A percentile compares a stretch with the other conserved stretches of the same genome.
These are phyloP conservation scores for Ceratobasidium sp. DNA, from an alignment of 1,284 basidiomycete genomes.

Conservation along the genomic window DNA sequence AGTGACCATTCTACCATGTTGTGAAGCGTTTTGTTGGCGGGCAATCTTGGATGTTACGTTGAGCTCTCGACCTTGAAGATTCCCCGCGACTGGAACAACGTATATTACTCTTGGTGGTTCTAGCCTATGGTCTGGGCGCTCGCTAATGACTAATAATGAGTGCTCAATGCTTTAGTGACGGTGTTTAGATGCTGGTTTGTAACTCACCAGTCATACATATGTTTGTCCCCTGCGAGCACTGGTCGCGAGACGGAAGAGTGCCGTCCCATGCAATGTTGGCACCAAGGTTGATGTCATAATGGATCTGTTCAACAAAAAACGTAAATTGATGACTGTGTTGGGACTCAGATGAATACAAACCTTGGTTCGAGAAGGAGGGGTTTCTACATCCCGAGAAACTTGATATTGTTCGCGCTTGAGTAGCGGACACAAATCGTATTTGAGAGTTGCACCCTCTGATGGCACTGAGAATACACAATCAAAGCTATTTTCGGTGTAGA, in stretches of 20 bases:
- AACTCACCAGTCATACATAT: slow-evolving; percentile 31
- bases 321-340: background rate
- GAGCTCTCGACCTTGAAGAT: slow-evolving; percentile 7
- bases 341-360: background rate
- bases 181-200: background rate
- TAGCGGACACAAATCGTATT: slow-evolving; percentile 29
- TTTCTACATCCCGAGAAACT: slow-evolving; percentile 25
- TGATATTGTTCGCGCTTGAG: slow-evolving; percentile 5
- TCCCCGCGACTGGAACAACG: slow-evolving; percentile 29
- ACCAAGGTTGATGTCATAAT: slow-evolving; percentile 21
- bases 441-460: background rate
- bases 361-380: slow-evolving; percentile 26
- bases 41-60: slow-evolving; percentile 14
- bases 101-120: slow-evolving; percentile 30
- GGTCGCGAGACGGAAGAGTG: slow-evolving; percentile 31
- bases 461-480: slow-evolving; percentile 21
- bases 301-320: background rate
- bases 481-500: background rate
- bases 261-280: slow-evolving; percentile 18
- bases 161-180: too few relatives aligned
- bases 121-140: slow-evolving; percentile 27
- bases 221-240: slow-evolving; percentile 20
- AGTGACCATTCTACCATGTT: too few relatives aligned
- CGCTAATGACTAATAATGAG: slow-evolving; percentile 13
- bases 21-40: background rate